These are phyloP conservation scores for Benincasa hispida DNA, from an alignment of 306 rosid genomes.

Conservation along the genomic window DNA sequence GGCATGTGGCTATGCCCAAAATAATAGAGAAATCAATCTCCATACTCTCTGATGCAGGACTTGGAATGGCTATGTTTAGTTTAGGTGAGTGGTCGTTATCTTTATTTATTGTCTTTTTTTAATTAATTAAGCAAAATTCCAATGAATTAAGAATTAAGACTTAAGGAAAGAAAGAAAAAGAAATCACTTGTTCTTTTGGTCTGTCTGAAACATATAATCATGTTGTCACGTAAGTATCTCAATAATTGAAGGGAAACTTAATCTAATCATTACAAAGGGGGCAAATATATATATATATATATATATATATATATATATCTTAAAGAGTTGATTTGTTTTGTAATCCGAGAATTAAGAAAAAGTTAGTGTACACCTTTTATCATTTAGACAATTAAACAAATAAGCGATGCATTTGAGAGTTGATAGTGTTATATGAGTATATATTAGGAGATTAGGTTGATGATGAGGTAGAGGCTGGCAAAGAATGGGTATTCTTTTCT, in stretches of 20 bases:
- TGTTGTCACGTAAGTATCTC: conserved; percentile 1
- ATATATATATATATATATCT: background rate
- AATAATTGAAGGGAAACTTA: background rate
- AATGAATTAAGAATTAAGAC: background rate
- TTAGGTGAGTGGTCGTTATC: conserved; percentile 53
- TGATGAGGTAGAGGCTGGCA: background rate
- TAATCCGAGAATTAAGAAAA: background rate
- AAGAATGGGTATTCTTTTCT: background rate
- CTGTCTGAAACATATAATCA: background rate
- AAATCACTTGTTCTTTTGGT: background rate
- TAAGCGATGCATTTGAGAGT: background rate
- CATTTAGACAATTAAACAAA: background rate
- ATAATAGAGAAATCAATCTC: conserved; percentile 72
- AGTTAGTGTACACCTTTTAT: background rate
- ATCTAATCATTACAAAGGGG: background rate
- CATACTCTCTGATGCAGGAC: conserved; percentile 95
- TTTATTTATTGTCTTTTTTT: background rate
- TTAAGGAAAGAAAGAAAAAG: background rate
- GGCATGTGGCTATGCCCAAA: conserved; percentile 81
- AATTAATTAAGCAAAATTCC: background rate
- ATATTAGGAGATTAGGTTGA: conserved; percentile 3
- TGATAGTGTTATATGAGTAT: background rate
- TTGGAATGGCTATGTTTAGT: conserved; percentile 99
- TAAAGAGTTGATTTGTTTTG: background rate
- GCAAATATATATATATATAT: background rate